Evolutionary conservation across 768 basidiomycete genomes (phyloP), one percentile per base, ranked within the genome.

Genomic region (Dioszegia crocea): DNA sequence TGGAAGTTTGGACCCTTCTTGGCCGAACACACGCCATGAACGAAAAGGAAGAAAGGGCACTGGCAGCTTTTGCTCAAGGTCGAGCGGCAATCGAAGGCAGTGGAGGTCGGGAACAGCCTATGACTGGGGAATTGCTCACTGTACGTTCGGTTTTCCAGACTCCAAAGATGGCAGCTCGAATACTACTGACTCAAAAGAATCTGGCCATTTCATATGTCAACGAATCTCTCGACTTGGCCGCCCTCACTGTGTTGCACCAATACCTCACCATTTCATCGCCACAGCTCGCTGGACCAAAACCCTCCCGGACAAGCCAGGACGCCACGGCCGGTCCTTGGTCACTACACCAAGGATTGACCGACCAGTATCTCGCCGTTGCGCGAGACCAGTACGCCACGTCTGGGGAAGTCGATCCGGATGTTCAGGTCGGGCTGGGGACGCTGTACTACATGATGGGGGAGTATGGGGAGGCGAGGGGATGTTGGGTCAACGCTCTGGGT

Each of bases 141-240:
- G 68, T 74, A 57, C 63, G 73, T 62, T n/a, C 23, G 23, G 19
- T 12, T 33, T 33, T 33, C 23, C 38, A 12, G 24, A 6, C 3
- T 31, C 3, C 26, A 11, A 12, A 23, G 19, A 6, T 9, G 36
- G 3, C 4, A 9, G 41, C 19, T 33, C 33, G 14, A 33, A 14
- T 14, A 33, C 33, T 33, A 6, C 33, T 33, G 29, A 11, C 46
- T 23, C 29, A 36, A 31, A 19, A 39, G 93, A 91, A 91, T 5
- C 83, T 97, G 31, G 92, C 94, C 0, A 91, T 97, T 63, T 91
- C 91, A 9, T 98, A 89, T 76, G 94, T 93, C 30, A 99, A 98
- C 69, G 94, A 98, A 78, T 84, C 84, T 0, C 88, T 86, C 66
- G 93, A 98, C 67, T 82, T 88, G 11, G 92, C 86, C 6, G 88